A percentile compares a stretch with the other conserved stretches of the same genome.
Conservation (phyloP, 2,329 filamentous ascomycete species). For the Fusarium sublunatum region DNA sequence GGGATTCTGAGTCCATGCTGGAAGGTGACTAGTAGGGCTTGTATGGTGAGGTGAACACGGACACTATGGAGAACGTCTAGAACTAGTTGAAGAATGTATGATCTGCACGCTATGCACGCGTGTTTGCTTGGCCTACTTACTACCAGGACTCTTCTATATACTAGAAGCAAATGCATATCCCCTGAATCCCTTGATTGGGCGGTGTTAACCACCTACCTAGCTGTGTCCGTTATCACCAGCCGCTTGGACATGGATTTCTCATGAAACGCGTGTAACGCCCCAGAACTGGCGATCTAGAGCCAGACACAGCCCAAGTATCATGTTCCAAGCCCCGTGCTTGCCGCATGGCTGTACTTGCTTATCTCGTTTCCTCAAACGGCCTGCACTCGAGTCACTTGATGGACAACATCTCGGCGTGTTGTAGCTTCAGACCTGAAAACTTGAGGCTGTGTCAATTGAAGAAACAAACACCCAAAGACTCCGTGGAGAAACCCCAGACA, state of each 20-base stretch:
- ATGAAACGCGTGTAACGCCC: slow-evolving; percentile 6
- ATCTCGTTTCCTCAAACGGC: not conserved
- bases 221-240: not conserved
- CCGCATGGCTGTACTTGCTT: not conserved
- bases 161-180: too few relatives aligned
- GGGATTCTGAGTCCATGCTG: not conserved
- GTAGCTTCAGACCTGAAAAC: not conserved
- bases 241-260: slow-evolving; percentile 3
- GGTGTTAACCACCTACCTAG: not conserved
- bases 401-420: not conserved
- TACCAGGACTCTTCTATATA: not conserved
- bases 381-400: not conserved
- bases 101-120: not conserved
- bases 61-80: not conserved
- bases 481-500: not conserved
- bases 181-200: too few relatives aligned
- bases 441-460: too few relatives aligned
- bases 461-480: not conserved
- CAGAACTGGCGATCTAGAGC: not conserved
- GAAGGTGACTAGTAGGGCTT: not conserved
- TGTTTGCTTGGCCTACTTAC: not conserved
- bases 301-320: not conserved
- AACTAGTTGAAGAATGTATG: not conserved
- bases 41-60: not conserved
- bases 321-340: not conserved